Conservation (phyloP, 768 basidiomycete species). For the Leucosporidium yakuticum region DNA sequence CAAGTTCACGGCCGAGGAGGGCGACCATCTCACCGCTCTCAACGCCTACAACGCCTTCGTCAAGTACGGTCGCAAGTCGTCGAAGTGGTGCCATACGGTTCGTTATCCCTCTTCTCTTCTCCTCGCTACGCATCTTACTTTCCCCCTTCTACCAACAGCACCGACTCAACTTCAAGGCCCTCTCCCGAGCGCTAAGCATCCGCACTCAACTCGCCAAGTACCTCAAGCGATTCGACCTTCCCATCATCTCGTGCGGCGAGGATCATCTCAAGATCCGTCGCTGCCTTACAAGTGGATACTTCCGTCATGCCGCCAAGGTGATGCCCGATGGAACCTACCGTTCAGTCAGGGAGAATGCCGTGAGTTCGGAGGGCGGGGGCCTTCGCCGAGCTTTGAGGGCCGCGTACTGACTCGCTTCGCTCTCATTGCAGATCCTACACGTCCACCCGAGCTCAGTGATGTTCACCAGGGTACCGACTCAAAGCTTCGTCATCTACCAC, state of each 20-base stretch:
- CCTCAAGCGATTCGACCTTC: constrained; percentile 79
- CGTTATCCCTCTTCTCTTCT: background rate
- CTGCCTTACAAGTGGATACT: constrained; percentile 88
- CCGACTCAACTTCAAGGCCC: constrained; percentile 83
- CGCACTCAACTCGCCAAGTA: constrained; percentile 93
- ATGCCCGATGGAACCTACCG: constrained; percentile 87
- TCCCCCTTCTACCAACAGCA: constrained; percentile 46
- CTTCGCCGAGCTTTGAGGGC: background rate
- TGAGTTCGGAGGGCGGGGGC: constrained; percentile 43
- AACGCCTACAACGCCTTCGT: constrained; percentile 95
- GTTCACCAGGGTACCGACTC: constrained; percentile 83
- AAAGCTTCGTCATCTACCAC: constrained; percentile 72
- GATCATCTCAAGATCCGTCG: constrained; percentile 74
- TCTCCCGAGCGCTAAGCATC: constrained; percentile 90
- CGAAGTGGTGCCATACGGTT: constrained; percentile 77
- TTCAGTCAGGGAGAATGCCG: constrained; percentile 77
- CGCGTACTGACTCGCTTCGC: background rate
- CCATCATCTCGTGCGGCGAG: constrained; percentile 73
- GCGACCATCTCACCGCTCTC: constrained; percentile 88
- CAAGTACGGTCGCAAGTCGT: constrained; percentile 61
- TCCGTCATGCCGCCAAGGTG: constrained; percentile 88
- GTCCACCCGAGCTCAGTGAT: constrained; percentile 91
- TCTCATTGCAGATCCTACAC: constrained; percentile 59
- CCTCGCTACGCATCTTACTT: background rate
- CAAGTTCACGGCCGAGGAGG: constrained; percentile 98